Base-by-base conservation (phyloP, 129 eudicot genomes). In the Saposhnikovia divaricata region DNA sequence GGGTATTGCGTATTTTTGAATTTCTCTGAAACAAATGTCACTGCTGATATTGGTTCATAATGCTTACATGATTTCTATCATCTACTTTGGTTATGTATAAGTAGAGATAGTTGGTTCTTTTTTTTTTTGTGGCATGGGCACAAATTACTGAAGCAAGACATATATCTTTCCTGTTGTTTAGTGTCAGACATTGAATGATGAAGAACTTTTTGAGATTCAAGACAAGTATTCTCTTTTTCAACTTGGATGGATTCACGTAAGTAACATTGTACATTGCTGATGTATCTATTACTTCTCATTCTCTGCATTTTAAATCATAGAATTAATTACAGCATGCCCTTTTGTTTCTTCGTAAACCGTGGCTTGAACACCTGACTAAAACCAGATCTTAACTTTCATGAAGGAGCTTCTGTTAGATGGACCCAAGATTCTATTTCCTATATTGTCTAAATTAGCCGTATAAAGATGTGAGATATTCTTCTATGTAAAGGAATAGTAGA, bases 181-280 rank as follows among this genome's bases (percentile, higher is more conserved):
- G 99, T 96, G 99, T 79, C 96, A 90, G 81, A 92, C 99, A 55
- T 82, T 92, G 81, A 96, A 92, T 84, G 99, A 96, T 85, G 99
- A 96, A 83, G 98, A 96, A 80, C 88, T 96, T 19, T 96, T 92
- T 85, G 99, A 96, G 79, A 87, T 92, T 85, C 99, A 96, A 81
- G 99, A 96, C 87, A 90, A 84, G 71, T 82, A 79, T 31, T 88
- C 98, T 74, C 91, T 96, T 63, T 96, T 96, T 82, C 97, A 86
- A 3, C 96, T 96, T 77, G 99, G 99, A 18, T 96, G 99, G 99
- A 96, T 96, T 81, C 99, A 96, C 55, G 99, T 96, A 86, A 90
- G 99, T 90, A 50, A 71, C 70, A 18, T 55, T 51, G 79, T 53
- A 44, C 69, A 69, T 66, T 81, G 42, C 68, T 78, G 75, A 65